Evolutionary conservation across 1,139 yeast genomes (phyloP), one percentile per base, ranked within the genome.

Genomic region (Geotrichum citri-aurantii): DNA sequence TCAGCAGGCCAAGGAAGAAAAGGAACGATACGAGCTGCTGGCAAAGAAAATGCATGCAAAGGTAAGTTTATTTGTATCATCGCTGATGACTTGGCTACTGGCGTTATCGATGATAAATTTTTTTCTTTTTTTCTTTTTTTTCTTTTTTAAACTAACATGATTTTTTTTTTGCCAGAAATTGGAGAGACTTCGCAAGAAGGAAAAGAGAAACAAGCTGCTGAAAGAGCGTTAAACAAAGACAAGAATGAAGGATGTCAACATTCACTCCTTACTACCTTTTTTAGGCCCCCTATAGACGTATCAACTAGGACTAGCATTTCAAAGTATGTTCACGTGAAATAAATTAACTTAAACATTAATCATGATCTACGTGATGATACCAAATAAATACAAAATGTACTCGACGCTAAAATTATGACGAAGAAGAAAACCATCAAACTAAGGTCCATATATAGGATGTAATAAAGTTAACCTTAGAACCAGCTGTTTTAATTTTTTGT

Each of bases 131-230:
- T n/a, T n/a, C n/a, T n/a, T n/a, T n/a, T n/a, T n/a, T n/a, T n/a
- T n/a, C n/a, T n/a, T n/a, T 11, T 14, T 46, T n/a, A 4, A 24
- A 17, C 19, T 17, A 19, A n/a, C 14, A 19, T 24, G 29, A 23
- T 19, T 21, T 21, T 21, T n/a, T 19, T 21, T 50, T 37, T n/a
- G 26, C 24, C 44, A 52, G 68, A 66, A 67, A 54, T 72, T 75
- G 17, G 79, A 74, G 48, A 68, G 79, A 48, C 56, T 75, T 57
- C 65, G 70, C 63, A 66, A 71, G 57, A 65, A 76, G 40, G 79
- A 75, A 59, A 75, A 75, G 69, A 68, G 79, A 56, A 75, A 75
- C 68, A 75, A 76, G 69, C 64, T 75, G 60, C 69, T 75, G 56
- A 75, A 75, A 63, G 79, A 75, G 62, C 76, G 79, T 51, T 74